A percentile compares a stretch with the other conserved stretches of the same genome.
Conservation (phyloP, 2,329 filamentous ascomycete genomes). For the Ophiognomonia clavigignenti-juglandacearum region DNA sequence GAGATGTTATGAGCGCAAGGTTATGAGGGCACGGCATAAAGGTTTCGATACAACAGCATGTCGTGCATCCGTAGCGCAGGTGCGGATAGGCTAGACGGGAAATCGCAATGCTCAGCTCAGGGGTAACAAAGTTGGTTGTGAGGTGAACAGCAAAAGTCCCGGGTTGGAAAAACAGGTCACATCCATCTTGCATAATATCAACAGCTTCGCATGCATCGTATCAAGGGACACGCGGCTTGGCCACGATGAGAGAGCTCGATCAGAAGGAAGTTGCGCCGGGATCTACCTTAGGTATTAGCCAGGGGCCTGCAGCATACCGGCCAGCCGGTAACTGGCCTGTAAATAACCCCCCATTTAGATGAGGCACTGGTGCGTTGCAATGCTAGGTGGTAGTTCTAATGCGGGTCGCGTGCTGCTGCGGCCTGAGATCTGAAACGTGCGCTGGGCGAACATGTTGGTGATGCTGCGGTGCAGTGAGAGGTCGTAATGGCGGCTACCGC, state of each 20-base stretch:
- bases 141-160: too few relatives aligned
- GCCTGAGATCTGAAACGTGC: constrained; percentile 13
- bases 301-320: neutral
- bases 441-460: constrained; percentile 1
- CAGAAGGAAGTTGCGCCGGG: too few relatives aligned
- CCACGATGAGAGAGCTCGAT: too few relatives aligned
- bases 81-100: neutral
- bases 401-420: neutral
- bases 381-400: too few relatives aligned
- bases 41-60: constrained; percentile 4
- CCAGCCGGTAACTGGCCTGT: neutral
- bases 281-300: too few relatives aligned
- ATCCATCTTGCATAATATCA: too few relatives aligned
- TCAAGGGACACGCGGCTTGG: too few relatives aligned
- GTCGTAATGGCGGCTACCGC: neutral
- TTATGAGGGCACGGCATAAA: constrained; percentile 3
- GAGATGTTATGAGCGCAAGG: neutral
- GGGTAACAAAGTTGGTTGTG: too few relatives aligned
- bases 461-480: neutral
- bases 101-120: constrained; percentile 10
- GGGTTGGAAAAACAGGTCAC: too few relatives aligned
- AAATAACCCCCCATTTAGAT: neutral
- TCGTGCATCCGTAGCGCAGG: constrained; percentile 2
- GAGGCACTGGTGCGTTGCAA: too few relatives aligned
- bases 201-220: too few relatives aligned